Conservation (phyloP, 2,329 filamentous ascomycete genomes). For the Fusarium irregulare region DNA sequence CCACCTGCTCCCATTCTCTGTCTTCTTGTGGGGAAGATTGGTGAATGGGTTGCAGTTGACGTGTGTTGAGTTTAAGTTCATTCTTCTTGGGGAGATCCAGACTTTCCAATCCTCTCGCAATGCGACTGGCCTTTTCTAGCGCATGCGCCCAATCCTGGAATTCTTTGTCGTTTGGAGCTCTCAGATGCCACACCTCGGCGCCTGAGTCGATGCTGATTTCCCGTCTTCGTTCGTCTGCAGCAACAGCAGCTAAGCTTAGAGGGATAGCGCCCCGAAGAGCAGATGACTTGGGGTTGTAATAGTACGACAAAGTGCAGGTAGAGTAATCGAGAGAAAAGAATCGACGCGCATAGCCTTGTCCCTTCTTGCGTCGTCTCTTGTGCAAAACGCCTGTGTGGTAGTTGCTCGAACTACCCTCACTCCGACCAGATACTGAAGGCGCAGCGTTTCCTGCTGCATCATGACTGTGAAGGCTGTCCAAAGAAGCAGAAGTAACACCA, state of each 20-base stretch:
- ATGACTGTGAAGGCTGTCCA: slow-evolving; percentile 71
- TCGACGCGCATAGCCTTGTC: slow-evolving; percentile 89
- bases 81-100: slow-evolving; percentile 44
- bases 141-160: slow-evolving; percentile 90
- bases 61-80: slow-evolving; percentile 46
- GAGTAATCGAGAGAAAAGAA: slow-evolving; percentile 98
- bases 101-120: slow-evolving; percentile 65
- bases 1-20: slow-evolving; percentile 87
- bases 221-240: slow-evolving; percentile 85
- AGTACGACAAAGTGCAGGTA: slow-evolving; percentile 95
- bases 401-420: slow-evolving; percentile 61
- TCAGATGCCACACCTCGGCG: slow-evolving; percentile 95
- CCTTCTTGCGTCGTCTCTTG: slow-evolving; percentile 92
- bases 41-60: slow-evolving; percentile 44
- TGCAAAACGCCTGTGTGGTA: slow-evolving; percentile 87
- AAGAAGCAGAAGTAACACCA: slow-evolving; percentile 63
- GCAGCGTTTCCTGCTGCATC: slow-evolving; percentile 55
- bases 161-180: slow-evolving; percentile 83
- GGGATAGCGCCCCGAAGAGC: slow-evolving; percentile 93
- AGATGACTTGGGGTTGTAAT: slow-evolving; percentile 92
- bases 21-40: slow-evolving; percentile 69
- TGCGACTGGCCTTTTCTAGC: slow-evolving; percentile 82
- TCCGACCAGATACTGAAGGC: slow-evolving; percentile 64
- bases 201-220: slow-evolving; percentile 98
- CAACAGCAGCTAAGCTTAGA: slow-evolving; percentile 88